Base-by-base conservation (phyloP, 2,329 filamentous ascomycete species). In the Westerdykella ornata region DNA sequence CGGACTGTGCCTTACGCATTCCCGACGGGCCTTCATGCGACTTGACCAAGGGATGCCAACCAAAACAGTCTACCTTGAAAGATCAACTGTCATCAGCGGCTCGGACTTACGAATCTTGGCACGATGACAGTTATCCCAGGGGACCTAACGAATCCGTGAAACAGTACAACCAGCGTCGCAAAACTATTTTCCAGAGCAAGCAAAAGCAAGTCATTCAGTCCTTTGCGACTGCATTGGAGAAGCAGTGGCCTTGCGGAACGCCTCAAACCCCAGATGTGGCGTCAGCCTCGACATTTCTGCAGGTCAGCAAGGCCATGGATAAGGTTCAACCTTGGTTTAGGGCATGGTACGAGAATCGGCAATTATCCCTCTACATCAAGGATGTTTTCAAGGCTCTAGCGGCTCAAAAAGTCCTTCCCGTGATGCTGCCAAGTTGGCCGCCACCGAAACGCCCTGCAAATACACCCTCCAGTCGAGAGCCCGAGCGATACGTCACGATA, bases 291-390 rank as follows among this genome's bases (percentile, higher is more conserved):
- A 45, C 34, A 14, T 63, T 59, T 20, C 5, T 62, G 3, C 14
- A 56, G 5, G 41, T 35, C 0, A 2, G 18, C 1, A 16, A 13
- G 5, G 52, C 46, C 2, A 59, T 59, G 53, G 3, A n/a, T 1
- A 14, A 20, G 1, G 49, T 67, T 3, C 46, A 9, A 3, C 5
- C 14, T 0, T 38, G 13, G 11, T 61, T 56, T 28, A 39, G 49
- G 13, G 11, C 12, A 2, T 61, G 57, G 54, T 47, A 43, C 71
- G 15, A 56, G 72, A 15, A 60, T 74, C 15, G 67, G 62, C 0
- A 51, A 66, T 50, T 75, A 66, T 16, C 42, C 16, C 2, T 44
- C 3, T 63, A 63, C 38, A 45, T 62, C 36, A 19, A 46, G 56
- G 11, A 48, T 20, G 0, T 60, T 39, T 39, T 36, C 16, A 30